Conservation (phyloP, 805 yeast species). For the Candida gorgasii region DNA sequence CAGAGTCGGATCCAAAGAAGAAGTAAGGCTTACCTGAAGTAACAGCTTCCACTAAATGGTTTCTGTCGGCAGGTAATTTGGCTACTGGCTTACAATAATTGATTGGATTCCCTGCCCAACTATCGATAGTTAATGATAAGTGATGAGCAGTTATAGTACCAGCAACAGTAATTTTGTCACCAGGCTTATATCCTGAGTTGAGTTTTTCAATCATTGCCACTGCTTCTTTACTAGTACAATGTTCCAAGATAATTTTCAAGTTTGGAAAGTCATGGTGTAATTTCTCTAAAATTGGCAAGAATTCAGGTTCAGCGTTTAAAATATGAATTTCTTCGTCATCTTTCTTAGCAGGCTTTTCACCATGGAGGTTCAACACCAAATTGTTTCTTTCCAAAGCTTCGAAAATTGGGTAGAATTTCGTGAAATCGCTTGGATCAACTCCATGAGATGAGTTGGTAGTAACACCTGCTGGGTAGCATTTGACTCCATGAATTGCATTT, state of each 20-base stretch:
- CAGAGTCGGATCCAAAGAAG: conserved; percentile 97
- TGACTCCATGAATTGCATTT: conserved; percentile 80
- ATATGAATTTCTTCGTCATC: conserved; percentile 69
- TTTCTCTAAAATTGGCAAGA: conserved; percentile 82
- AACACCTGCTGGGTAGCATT: conserved; percentile 98
- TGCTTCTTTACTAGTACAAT: conserved; percentile 92
- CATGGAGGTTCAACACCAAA: conserved; percentile 86
- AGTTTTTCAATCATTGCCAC: conserved; percentile 71
- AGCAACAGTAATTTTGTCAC: conserved; percentile 58
- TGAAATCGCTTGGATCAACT: conserved; percentile 90
- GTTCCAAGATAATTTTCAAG: conserved; percentile 85
- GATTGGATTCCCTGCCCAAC: conserved; percentile 95
- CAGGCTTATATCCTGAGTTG: conserved; percentile 29
- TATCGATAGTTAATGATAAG: conserved; percentile 81
- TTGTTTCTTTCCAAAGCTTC: conserved; percentile 80
- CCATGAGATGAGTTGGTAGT: conserved; percentile 95
- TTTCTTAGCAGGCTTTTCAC: conserved; percentile 78
- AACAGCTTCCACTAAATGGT: conserved; percentile 84
- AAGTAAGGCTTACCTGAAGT: conserved; percentile 89
- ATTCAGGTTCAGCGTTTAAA: conserved; percentile 89
- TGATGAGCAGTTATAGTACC: conserved; percentile 98
- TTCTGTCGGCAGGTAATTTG: conserved; percentile 80
- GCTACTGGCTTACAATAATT: conserved; percentile 98
- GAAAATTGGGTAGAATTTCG: conserved; percentile 85
- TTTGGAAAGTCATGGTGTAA: conserved; percentile 83